Base-by-base conservation (phyloP, 768 basidiomycete species). In the Clavaria fumosa region DNA sequence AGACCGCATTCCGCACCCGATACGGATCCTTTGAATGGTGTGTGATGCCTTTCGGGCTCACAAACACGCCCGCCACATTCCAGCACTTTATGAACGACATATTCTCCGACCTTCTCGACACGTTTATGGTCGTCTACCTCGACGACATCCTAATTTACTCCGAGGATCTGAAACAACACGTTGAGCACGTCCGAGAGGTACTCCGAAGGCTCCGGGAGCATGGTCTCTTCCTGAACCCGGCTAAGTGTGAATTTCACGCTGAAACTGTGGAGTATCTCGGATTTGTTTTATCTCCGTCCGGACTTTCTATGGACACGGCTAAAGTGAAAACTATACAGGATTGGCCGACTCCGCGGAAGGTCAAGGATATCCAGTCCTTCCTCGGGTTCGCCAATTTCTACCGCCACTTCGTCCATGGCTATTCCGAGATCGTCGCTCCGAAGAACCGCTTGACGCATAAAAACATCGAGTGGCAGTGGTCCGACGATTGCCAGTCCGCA, bases 311-410 rank as follows among this genome's bases (percentile, higher is more conserved):
- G 62, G 54, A 60, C 36, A 49, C 51, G 1, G 45, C 41, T 9
- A 72, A 71, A 47, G 43, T 71, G 18, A 31, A 55, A 4, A 48
- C 47, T 1, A 45, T 67, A 22, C 14, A 27, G 1, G 43, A 55
- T 1, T 67, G 67, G 66, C 64, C 58, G 0, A 37, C 20, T 2
- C 64, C 62, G 0, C 42, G 23, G 12, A 54, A 38, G 6, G 40
- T 55, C 10, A 52, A 51, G 22, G 49, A 65, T 17, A 34, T 65
- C 2, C 58, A 60, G 48, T 49, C 48, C 4, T 69, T 69, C 49
- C 40, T 69, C 1, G 62, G 63, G 3, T 66, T 69, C 39, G 45
- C 51, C 3, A 67, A 67, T 46, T 69, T 65, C 42, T 69, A 68
- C 36, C 41, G 56, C 2, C 38, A 55, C 0, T 67, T 68, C 49